Conservation (phyloP, 2,329 filamentous ascomycete genomes). For the Aspergillus amoenus region DNA sequence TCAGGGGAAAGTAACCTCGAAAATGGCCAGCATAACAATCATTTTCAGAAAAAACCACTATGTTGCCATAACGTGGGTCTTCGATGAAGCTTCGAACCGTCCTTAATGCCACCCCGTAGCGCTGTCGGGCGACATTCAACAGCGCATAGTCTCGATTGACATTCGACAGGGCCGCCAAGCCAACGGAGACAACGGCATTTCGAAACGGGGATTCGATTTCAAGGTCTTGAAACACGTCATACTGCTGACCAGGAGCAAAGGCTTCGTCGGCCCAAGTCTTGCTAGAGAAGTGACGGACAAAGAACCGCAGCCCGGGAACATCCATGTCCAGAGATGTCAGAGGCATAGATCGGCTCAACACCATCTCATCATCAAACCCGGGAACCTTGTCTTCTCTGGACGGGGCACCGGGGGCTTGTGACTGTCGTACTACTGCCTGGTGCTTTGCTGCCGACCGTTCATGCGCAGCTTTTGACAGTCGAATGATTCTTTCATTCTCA, state of each 20-base stretch:
- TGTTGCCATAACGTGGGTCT: background rate
- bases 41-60: constrained; percentile 12
- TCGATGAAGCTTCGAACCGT: constrained; percentile 9
- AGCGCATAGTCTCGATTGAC: constrained; percentile 20
- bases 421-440: background rate
- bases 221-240: constrained; percentile 9
- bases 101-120: constrained; percentile 20
- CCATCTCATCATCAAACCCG: background rate
- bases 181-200: constrained; percentile 25
- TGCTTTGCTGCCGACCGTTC: constrained; percentile 8
- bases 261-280: constrained; percentile 2
- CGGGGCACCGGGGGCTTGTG: background rate
- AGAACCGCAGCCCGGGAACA: constrained; percentile 23
- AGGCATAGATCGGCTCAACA: background rate
- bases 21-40: constrained; percentile 23
- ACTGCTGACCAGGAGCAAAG: background rate
- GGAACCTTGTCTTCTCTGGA: background rate
- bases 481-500: constrained; percentile 28
- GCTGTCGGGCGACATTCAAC: constrained; percentile 19
- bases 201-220: constrained; percentile 13
- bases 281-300: constrained; percentile 22
- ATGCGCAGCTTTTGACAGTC: constrained; percentile 21
- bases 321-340: constrained; percentile 16
- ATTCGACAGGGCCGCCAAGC: constrained; percentile 27
- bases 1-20: constrained; percentile 19